Evolutionary conservation across 345 rosid species (phyloP), one percentile per base, ranked within the genome.

Genomic region (Lepidium didymum): DNA sequence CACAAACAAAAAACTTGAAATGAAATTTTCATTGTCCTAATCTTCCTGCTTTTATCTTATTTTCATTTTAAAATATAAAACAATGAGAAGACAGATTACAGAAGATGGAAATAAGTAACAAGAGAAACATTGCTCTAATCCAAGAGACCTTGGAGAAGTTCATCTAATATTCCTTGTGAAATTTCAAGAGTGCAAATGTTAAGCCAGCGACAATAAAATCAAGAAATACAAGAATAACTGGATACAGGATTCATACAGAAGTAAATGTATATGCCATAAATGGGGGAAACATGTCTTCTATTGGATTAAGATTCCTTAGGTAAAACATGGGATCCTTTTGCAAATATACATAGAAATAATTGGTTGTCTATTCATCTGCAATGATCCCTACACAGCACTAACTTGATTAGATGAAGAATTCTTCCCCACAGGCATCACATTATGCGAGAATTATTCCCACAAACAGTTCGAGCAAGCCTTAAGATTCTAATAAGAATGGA

Each of bases 261-360:
- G 53, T 52, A 54, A 67, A 61, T 19, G 64, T 10, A 15, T 37
- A 74, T 58, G 58, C 33, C 56, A 67, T 52, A 67, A 43, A 68
- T 37, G 31, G 65, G 64, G 60, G 66, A 56, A 72, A 51, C 77
- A 74, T 52, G 62, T 59, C 68, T 42, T 43, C 68, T 42, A 42
- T 37, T 58, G 37, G 54, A 50, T 42, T 27, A n/a, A 33, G 18
- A 58, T 58, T 66, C 72, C 51, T 58, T 56, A 57, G 64, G 56
- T 71, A 36, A 62, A 21, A 57, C 53, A 64, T 50, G 66, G 65
- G 73, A 67, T 56, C 51, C 7, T 51, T 51, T 43, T 13, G 40
- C 61, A 60, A 67, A 62, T 74, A 60, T 38, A 74, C 69, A 68
- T 54, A 40, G 54, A 23, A 41, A 23, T 14, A 31, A 40, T 56